Evolutionary conservation across 306 rosid genomes (phyloP), one percentile per base, ranked within the genome.

Genomic region (Fagus sylvatica): DNA sequence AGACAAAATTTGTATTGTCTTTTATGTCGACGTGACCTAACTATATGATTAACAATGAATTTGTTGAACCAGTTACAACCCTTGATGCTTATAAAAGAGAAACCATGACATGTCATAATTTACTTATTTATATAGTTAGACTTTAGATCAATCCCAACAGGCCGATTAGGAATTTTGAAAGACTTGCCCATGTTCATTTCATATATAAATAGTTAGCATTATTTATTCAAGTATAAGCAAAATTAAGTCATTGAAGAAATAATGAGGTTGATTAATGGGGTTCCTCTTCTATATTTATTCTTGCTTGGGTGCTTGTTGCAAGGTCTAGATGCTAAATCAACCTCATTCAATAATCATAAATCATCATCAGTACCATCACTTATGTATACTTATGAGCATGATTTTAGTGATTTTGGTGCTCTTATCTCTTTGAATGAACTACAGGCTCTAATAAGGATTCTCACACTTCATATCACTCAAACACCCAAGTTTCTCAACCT

Each of bases 401-500:
- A 76, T 42, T 74, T 78, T 74, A 64, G 68, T 75, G 83, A 83
- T 1, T 78, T 85, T 3, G 74, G 81, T 78, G 81, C 83, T 4
- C 53, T 74, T 7, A 72, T 83, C 7, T 80, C 89, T 8, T 7
- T 32, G 67, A 3, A 83, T 6, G 84, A 83, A n/a, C 54, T 81
- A 7, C 79, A 71, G 70, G 51, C 12, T 42, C 54, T 81, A 12
- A 81, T 72, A 39, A 59, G 40, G 16, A 43, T 39, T 34, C 71
- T 80, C 54, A 83, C 76, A 8, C 37, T 80, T 59, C 83, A 83
- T 81, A 83, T 85, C 74, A 77, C 89, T 1, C 87, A 83, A 40
- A 79, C 89, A 33, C 77, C 60, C 43, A 80, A 74, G 60, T 86
- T 83, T 57, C 85, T 86, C 53, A 80, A 87, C 7, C 49, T 83